Base-by-base conservation (phyloP, 257 asterid species). In the Fraxinus pennsylvanica region DNA sequence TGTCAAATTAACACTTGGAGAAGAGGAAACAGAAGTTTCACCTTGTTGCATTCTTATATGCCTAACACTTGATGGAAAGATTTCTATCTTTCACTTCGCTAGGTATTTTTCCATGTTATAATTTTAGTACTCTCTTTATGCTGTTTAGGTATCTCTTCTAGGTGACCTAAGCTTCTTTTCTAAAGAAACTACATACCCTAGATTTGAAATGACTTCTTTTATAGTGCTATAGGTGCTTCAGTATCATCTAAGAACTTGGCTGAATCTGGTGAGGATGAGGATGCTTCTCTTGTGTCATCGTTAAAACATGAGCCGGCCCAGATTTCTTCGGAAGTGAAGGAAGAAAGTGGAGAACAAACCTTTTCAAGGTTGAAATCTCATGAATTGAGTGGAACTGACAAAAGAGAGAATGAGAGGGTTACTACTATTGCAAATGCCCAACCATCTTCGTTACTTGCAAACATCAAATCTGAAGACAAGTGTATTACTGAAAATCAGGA, bases 1-100 rank as follows among this genome's bases (percentile, higher is more conserved):
- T 73, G 79, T 80, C 76, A 81, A 75, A 70, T 78, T 92, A 66
- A 73, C 80, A 73, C 81, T 93, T 82, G 99, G 99, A 38, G 91
- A 88, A 72, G 85, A 78, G 75, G 97, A 89, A 82, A 88, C 75
- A 75, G 97, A 96, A 83, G 92, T 90, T 82, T 82, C 97, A 78
- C 98, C 99, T 39, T 90, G 92, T 80, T 92, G 98, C 85, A 82
- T 88, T 83, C 79, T 93, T 81, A 66, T 90, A 39, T 96, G 97
- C 80, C 80, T 90, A 73, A 90, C 97, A 70, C 74, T 88, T 90
- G 99, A 96, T 83, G 99, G 99, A 78, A 93, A 86, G 80, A 79
- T 96, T 75, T 88, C 97, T 43, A 81, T 92, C 78, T 93, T 90
- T 82, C 94, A 93, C 88, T 93, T 96, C 74, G 91, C 89, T 9